Evolutionary conservation across 2,329 filamentous ascomycete species (phyloP), one percentile per base, ranked within the genome.

Genomic region (Coleophoma crateriformis): DNA sequence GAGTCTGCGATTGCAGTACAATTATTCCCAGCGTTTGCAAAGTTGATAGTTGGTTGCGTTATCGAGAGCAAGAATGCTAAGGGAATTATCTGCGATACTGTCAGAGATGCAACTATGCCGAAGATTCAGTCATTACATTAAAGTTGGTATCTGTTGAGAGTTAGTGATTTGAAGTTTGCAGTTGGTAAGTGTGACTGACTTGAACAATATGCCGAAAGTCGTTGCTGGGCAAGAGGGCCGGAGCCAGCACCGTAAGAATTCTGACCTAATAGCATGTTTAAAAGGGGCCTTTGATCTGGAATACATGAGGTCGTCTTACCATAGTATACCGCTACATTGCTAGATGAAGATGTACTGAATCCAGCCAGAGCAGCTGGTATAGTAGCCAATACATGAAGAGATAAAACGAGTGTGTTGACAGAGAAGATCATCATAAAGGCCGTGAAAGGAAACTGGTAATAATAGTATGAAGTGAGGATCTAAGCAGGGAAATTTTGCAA

Each of bases 291-390:
- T 32, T 22, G 7, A 20, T 33, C n/a, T 41, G 35, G 48, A 48
- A 13, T 40, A 32, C 66, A 58, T 66, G 6, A 27, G 27, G 5
- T 27, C 7, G 5, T 7, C 27, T 27, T 27, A 70, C 82, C 84
- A 84, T 84, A 88, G 64, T 88, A 88, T 2, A 86, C 71, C 22
- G 77, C 82, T 48, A 87, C 61, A 58, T 85, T 87, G 45, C 64
- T 70, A 2, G 61, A 58, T 1, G 73, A 71, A n/a, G 59, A 61
- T 4, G 76, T 52, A 52, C 74, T 67, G 56, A 80, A 66, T 20
- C 64, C 67, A 14, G 70, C 72, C 55, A 65, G 59, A 11, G 59
- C 66, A 47, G 58, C 57, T 34, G 64, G 57, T 33, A 71, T 39
- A 41, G 58, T 59, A 38, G 64, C 62, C 33, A 67, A 43, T 49